Percentiles rank a stretch among this genome's conserved stretches.
Evolutionary conservation across 495 filamentous ascomycete genomes (phyloP).

Genomic region (Tetracladium marchalianum): DNA sequence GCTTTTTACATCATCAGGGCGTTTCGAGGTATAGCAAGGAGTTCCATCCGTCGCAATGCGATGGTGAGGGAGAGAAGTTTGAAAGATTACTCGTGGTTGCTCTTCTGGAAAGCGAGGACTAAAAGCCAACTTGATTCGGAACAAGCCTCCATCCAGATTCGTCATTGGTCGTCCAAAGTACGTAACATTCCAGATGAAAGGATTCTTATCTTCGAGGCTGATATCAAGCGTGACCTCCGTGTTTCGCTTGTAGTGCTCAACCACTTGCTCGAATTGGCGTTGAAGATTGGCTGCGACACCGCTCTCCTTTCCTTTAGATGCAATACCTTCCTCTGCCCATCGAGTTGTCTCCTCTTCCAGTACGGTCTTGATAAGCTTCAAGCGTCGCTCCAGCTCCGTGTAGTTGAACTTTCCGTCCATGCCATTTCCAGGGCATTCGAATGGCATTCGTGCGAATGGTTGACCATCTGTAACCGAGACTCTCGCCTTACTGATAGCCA

Average conservation of each 20-base stretch:
- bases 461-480: conserved; percentile 47
- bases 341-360: conserved; percentile 60
- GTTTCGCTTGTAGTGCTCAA: conserved; percentile 58
- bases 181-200: conserved; percentile 56
- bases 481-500: conserved; percentile 54
- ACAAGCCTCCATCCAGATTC: conserved; percentile 84
- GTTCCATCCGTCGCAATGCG: conserved; percentile 71
- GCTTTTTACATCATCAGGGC: conserved; percentile 66
- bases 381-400: conserved; percentile 54
- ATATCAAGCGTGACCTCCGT: conserved; percentile 63
- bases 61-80: conserved; percentile 79
- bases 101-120: conserved; percentile 89
- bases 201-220: conserved; percentile 61
- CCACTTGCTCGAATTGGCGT: conserved; percentile 76
- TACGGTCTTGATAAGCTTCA: conserved; percentile 52
- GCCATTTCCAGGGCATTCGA: conserved; percentile 65
- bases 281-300: conserved; percentile 73
- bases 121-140: conserved; percentile 68
- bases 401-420: conserved; percentile 92
- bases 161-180: conserved; percentile 93
- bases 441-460: conserved; percentile 69
- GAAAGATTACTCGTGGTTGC: conserved; percentile 74
- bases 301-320: conserved; percentile 52
- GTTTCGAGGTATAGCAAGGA: conserved; percentile 70
- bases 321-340: conserved; percentile 63